A percentile compares a stretch with the other conserved stretches of the same genome.
phyloP scores from a whole-genome alignment of 768 basidiomycete species.

The Gymnopilus dilepis region DNA sequence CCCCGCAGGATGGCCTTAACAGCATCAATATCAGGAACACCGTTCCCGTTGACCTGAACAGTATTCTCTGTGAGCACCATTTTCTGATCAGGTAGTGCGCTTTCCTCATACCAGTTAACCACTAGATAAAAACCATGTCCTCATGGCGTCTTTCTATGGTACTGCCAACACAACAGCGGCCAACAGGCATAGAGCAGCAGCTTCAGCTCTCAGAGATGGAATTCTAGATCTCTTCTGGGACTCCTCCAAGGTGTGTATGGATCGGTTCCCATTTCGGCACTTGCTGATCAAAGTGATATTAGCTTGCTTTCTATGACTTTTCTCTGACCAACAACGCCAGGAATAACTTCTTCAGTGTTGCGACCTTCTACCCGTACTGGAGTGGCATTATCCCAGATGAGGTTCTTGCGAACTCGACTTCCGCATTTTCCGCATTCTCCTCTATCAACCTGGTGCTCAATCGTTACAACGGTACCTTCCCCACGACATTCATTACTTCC shows the following conservation, averaged over 20 bases:
- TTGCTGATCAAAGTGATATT: not conserved
- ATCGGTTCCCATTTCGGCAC: not conserved
- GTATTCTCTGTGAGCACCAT: constrained; percentile 71
- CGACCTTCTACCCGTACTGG: constrained; percentile 88
- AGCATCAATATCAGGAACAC: constrained; percentile 72
- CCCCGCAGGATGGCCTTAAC: constrained; percentile 56
- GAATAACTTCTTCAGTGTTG: constrained; percentile 70
- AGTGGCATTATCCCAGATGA: constrained; percentile 82
- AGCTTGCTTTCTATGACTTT: constrained; percentile 92
- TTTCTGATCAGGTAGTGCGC: constrained; percentile 9
- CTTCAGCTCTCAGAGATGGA: constrained; percentile 62
- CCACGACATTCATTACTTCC: constrained; percentile 76
- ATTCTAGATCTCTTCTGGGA: constrained; percentile 93
- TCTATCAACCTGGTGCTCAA: constrained; percentile 79
- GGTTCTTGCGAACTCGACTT: constrained; percentile 56
- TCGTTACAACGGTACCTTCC: constrained; percentile 88
- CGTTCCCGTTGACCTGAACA: constrained; percentile 81
- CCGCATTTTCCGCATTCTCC: constrained; percentile 75
- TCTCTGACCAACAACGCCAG: constrained; percentile 72
- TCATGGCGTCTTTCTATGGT: constrained; percentile 66
- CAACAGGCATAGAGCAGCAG: constrained; percentile 57
- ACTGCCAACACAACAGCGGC: constrained; percentile 48
- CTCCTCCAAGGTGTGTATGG: constrained; percentile 51
- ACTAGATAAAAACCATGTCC: constrained; percentile 66
- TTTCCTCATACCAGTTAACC: not conserved